A percentile compares a stretch with the other conserved stretches of the same genome.
These are phyloP conservation scores for Lumnitzera littorea DNA, from an alignment of 345 rosid species.

Conservation along the genomic window DNA sequence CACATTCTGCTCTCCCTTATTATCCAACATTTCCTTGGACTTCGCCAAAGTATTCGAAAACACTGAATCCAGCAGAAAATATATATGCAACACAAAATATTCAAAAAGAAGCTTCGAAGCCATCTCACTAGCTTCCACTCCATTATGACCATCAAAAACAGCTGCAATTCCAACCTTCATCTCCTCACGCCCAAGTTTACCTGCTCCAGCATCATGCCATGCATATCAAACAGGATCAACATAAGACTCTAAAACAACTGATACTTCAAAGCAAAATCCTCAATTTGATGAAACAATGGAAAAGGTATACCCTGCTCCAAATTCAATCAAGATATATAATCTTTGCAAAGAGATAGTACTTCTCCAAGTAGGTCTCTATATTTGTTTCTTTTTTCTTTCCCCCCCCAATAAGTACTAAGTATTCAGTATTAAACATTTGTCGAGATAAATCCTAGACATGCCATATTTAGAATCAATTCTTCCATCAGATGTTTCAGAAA, in stretches of 20 bases:
- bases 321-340: no score
- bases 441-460: no score
- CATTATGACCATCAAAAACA: conserved; percentile 94
- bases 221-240: conserved; percentile 1
- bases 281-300: no score
- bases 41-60: conserved; percentile 46
- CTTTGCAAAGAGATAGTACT: no score
- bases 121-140: conserved; percentile 98
- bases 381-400: no score
- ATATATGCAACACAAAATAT: conserved; percentile 80
- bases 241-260: background rate
- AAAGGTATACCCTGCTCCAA: no score
- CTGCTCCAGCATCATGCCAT: conserved; percentile 28
- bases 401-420: no score
- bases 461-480: no score
- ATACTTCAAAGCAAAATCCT: background rate
- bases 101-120: conserved; percentile 79
- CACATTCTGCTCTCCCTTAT: conserved; percentile 33
- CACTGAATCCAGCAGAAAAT: conserved; percentile 81
- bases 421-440: no score
- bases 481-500: no score
- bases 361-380: no score
- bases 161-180: conserved; percentile 71
- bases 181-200: conserved; percentile 51
- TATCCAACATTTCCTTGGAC: conserved; percentile 36